Conservation (phyloP, 495 filamentous ascomycete species). For the Rusavskia elegans region DNA sequence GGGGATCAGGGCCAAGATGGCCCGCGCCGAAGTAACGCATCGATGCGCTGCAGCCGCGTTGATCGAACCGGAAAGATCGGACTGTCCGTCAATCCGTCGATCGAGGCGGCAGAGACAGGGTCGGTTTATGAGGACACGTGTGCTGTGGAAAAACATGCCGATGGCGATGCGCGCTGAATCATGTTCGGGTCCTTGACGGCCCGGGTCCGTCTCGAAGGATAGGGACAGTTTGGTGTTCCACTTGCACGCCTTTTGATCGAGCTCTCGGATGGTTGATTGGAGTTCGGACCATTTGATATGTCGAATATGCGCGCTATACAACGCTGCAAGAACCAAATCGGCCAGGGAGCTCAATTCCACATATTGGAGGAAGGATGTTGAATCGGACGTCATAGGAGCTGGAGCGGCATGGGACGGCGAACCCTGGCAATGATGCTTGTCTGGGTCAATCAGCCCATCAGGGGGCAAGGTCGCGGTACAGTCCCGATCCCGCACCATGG, state of each 20-base stretch:
- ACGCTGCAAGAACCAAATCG: slow-evolving; percentile 35
- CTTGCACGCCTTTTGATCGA: slow-evolving; percentile 33
- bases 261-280: slow-evolving; percentile 36
- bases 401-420: not conserved
- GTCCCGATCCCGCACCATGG: slow-evolving; percentile 35
- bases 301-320: slow-evolving; percentile 41
- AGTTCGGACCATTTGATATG: slow-evolving; percentile 41
- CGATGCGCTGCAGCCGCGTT: slow-evolving; percentile 34
- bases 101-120: slow-evolving; percentile 43
- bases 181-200: slow-evolving; percentile 23
- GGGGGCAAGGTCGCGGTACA: slow-evolving; percentile 39
- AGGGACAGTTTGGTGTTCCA: slow-evolving; percentile 31
- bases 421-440: not conserved
- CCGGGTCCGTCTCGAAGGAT: slow-evolving; percentile 24
- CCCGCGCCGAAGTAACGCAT: slow-evolving; percentile 42
- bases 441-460: not conserved
- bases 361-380: slow-evolving; percentile 29
- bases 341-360: slow-evolving; percentile 35
- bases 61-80: slow-evolving; percentile 28
- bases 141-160: slow-evolving; percentile 38
- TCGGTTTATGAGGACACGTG: slow-evolving; percentile 41
- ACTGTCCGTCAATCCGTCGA: slow-evolving; percentile 24
- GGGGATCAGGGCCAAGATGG: slow-evolving; percentile 38
- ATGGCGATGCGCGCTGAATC: slow-evolving; percentile 26
- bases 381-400: not conserved